phyloP scores from a whole-genome alignment of 371 early-diverging fungal species.

The Apophysomyces sp. region DNA sequence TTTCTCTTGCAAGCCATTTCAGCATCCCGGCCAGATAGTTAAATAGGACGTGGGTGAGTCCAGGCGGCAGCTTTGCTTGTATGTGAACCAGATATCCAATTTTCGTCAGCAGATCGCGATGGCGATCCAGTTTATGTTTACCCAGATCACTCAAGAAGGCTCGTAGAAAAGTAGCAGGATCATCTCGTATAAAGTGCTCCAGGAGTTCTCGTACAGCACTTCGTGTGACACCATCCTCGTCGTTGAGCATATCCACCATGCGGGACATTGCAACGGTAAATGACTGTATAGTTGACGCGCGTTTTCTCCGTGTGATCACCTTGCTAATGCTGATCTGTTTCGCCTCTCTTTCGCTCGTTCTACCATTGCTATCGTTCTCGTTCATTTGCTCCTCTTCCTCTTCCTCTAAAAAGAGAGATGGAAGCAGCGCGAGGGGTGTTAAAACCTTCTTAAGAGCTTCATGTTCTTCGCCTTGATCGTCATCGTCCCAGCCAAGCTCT shows the following conservation, averaged over 20 bases:
- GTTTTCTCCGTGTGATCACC: slow-evolving; percentile 33
- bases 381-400: slow-evolving; percentile 41
- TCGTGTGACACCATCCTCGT: slow-evolving; percentile 47
- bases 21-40: slow-evolving; percentile 67
- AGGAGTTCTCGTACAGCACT: slow-evolving; percentile 47
- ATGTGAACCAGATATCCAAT: slow-evolving; percentile 49
- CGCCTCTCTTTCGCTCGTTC: slow-evolving; percentile 5
- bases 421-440: slow-evolving; percentile 52
- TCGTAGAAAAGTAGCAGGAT: slow-evolving; percentile 58
- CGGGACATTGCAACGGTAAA: slow-evolving; percentile 48
- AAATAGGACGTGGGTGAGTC: slow-evolving; percentile 55
- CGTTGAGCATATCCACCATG: slow-evolving; percentile 56
- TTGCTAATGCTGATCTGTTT: slow-evolving; percentile 23
- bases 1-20: slow-evolving; percentile 58
- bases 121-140: slow-evolving; percentile 34
- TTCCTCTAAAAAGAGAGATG: slow-evolving; percentile 57
- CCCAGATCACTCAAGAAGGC: slow-evolving; percentile 57
- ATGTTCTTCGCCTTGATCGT: slow-evolving; percentile 53
- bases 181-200: slow-evolving; percentile 56
- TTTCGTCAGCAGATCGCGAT: slow-evolving; percentile 45
- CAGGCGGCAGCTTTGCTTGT: slow-evolving; percentile 57
- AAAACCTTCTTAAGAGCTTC: slow-evolving; percentile 49
- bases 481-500: slow-evolving; percentile 64
- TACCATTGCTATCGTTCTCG: slow-evolving; percentile 13
- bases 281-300: slow-evolving; percentile 47